Evolutionary conservation across 805 yeast genomes (phyloP).

Genomic region (Yarrowia sp.): DNA sequence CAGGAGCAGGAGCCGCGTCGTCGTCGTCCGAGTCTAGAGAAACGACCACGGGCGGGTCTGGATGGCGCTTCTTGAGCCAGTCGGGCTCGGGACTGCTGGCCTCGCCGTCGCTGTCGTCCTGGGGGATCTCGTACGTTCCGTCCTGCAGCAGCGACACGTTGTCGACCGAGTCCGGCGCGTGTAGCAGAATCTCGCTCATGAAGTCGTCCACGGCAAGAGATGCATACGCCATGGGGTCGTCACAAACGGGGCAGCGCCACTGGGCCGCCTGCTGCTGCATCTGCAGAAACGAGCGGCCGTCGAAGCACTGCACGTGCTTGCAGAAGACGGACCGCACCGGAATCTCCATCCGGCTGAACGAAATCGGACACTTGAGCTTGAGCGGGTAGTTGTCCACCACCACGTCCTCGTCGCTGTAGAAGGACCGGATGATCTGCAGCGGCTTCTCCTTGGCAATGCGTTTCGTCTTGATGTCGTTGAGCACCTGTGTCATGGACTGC

Average conservation of each 20-base stretch:
- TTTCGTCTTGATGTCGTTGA: slow-evolving; percentile 44
- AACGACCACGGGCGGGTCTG: slow-evolving; percentile 44
- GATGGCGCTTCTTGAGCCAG: neutral
- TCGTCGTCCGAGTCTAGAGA: slow-evolving; percentile 53
- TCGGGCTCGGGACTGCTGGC: slow-evolving; percentile 19
- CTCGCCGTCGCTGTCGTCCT: slow-evolving; percentile 33
- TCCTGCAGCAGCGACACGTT: slow-evolving; percentile 64
- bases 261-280: slow-evolving; percentile 77
- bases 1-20: slow-evolving; percentile 31
- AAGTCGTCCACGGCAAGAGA: slow-evolving; percentile 75
- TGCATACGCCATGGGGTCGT: slow-evolving; percentile 48
- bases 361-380: slow-evolving; percentile 75
- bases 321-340: slow-evolving; percentile 75
- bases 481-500: slow-evolving; percentile 44
- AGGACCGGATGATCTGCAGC: slow-evolving; percentile 44
- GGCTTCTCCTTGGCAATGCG: slow-evolving; percentile 56
- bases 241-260: slow-evolving; percentile 89
- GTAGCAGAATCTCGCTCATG: slow-evolving; percentile 56
- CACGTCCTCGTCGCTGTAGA: slow-evolving; percentile 63
- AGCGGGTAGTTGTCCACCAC: slow-evolving; percentile 63
- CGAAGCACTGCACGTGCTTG: slow-evolving; percentile 84
- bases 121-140: slow-evolving; percentile 64
- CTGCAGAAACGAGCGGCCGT: slow-evolving; percentile 67
- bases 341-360: slow-evolving; percentile 62
- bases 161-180: slow-evolving; percentile 56